Base-by-base conservation (phyloP, 805 yeast species). In the Lachancea fermentati region DNA sequence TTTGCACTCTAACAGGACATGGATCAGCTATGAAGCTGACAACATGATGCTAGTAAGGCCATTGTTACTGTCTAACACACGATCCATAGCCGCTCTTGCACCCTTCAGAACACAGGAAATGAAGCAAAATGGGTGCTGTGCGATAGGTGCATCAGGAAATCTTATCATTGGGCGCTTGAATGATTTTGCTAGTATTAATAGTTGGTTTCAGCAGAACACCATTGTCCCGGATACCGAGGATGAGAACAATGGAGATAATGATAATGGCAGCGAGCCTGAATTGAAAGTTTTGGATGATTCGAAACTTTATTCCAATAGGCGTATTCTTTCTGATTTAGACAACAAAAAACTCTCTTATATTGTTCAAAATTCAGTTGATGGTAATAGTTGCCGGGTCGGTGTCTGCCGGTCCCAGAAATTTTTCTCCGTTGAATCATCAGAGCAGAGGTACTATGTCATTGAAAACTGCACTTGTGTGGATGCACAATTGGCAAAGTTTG, bases 291-390 rank as follows among this genome's bases (percentile, higher is more conserved):
- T 42, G 4, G 39, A 46, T 15, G 39, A 35, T 22, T 11, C 7
- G 11, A 11, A 22, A 11, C n/a, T 15, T 22, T 46, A 41, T 34
- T 41, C 39, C 19, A 44, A 44, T 26, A 44, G 46, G 19, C 33
- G 18, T 25, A 32, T 40, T n/a, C 18, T 55, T 34, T 19, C 39
- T 9, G 47, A 44, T 19, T 6, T 12, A n/a, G 44, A 46, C 26
- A 63, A 55, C 32, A 25, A 45, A 24, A 34, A 42, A 19, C 34
- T 57, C n/a, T 45, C 64, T 7, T 75, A 71, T 43, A 64, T 75
- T 8, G 59, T 67, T 2, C 76, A 77, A 45, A 58, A 75, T 9
- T 80, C 79, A 37, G 54, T 52, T 36, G 61, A 66, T 34, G 57
- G 62, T 6, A 43, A 45, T 5, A 46, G n/a, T 13, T 40, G 39